These are phyloP conservation scores for Ilyonectria sp. DNA, from an alignment of 2,329 filamentous ascomycete genomes.

Conservation along the genomic window DNA sequence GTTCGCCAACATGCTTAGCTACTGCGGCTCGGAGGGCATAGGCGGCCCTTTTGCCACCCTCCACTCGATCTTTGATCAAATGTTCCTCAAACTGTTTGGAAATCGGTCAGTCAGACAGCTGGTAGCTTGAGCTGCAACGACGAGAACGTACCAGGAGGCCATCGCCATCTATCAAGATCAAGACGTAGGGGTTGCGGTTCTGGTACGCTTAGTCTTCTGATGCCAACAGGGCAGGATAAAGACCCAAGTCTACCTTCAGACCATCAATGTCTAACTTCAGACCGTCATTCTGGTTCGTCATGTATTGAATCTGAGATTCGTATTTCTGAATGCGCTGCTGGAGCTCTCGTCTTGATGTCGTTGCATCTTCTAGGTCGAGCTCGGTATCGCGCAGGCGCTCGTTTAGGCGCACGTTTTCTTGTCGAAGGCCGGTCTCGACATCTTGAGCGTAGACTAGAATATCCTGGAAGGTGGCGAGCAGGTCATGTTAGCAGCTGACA, in stretches of 20 bases:
- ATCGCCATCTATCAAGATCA: constrained; percentile 75
- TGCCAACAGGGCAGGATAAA: background rate
- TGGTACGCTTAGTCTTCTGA: constrained; percentile 48
- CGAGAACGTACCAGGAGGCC: constrained; percentile 66
- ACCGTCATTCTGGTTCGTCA: constrained; percentile 57
- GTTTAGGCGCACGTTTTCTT: constrained; percentile 61
- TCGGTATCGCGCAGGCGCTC: constrained; percentile 60
- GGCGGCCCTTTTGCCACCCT: constrained; percentile 69
- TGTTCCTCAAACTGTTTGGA: constrained; percentile 68
- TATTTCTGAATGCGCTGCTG: constrained; percentile 63
- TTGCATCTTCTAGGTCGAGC: constrained; percentile 67
- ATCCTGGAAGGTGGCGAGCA: constrained; percentile 44
- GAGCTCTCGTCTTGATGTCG: constrained; percentile 63
- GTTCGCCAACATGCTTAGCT: constrained; percentile 61
- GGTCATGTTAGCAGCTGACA: constrained; percentile 23
- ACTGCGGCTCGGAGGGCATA: constrained; percentile 65
- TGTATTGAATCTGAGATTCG: constrained; percentile 54
- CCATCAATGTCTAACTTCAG: constrained; percentile 62
- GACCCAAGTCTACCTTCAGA: constrained; percentile 60
- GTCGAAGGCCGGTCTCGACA: constrained; percentile 59
- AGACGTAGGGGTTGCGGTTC: constrained; percentile 71
- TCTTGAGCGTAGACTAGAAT: constrained; percentile 54
- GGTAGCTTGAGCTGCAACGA: background rate
- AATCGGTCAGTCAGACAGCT: constrained; percentile 26
- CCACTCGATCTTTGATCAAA: constrained; percentile 68